These are phyloP conservation scores for Penicillium griseofulvum DNA, from an alignment of 2,329 filamentous ascomycete species.

Conservation along the genomic window DNA sequence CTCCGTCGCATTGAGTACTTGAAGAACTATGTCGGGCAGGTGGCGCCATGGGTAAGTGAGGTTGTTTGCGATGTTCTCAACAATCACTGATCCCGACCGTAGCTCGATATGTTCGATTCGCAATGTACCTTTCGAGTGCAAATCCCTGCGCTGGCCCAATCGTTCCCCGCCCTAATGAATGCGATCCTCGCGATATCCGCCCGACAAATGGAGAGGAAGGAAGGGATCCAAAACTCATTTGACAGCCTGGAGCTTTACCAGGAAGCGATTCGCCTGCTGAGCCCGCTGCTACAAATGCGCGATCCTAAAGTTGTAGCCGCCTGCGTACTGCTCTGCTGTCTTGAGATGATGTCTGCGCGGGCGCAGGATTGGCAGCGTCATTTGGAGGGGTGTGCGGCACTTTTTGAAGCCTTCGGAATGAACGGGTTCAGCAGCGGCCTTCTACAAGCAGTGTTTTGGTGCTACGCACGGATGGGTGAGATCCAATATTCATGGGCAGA, in stretches of 20 bases:
- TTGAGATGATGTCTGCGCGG: constrained; percentile 54
- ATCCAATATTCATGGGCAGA: not conserved
- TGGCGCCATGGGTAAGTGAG: constrained; percentile 51
- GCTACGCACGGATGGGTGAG: constrained; percentile 56
- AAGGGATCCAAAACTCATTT: constrained; percentile 44
- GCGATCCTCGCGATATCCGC: constrained; percentile 56
- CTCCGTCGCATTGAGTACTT: constrained; percentile 41
- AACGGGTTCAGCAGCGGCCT: constrained; percentile 53
- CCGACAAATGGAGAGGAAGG: constrained; percentile 53
- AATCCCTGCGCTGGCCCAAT: constrained; percentile 50
- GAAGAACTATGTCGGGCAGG: constrained; percentile 53
- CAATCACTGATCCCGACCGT: constrained; percentile 1
- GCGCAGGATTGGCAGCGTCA: constrained; percentile 55
- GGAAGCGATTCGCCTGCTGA: constrained; percentile 50
- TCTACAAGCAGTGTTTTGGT: constrained; percentile 58
- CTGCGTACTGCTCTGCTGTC: constrained; percentile 54
- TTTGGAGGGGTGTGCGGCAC: constrained; percentile 55
- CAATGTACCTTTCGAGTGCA: constrained; percentile 53
- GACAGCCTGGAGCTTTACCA: constrained; percentile 56
- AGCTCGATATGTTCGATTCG: constrained; percentile 59
- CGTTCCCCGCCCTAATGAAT: constrained; percentile 47
- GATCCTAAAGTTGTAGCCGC: constrained; percentile 53
- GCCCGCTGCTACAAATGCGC: constrained; percentile 49
- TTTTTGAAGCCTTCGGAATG: constrained; percentile 53
- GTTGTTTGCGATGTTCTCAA: not conserved